Evolutionary conservation across 108 stramenopile genomes (phyloP), one percentile per base, ranked within the genome.

Genomic region (Nitzschia palea): DNA sequence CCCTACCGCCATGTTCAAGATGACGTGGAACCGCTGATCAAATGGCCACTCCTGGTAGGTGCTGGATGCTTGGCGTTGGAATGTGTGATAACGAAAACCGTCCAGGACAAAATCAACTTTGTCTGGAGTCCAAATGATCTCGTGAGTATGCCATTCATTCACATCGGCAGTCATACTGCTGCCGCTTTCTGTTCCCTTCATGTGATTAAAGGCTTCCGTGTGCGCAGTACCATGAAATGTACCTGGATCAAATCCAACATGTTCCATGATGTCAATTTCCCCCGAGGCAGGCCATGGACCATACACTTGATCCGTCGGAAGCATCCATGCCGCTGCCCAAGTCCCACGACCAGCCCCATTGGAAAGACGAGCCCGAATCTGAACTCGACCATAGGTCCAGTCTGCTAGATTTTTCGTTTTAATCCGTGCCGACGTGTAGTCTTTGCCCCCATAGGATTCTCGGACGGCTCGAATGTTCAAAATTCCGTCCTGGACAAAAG

Each of bases 201-300:
- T 59, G 57, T 59, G 57, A 29, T 59, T 59, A 22, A 18, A 59
- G 35, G 57, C 14, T 3, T 35, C 57, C 14, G 57, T 59, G 37
- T 59, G 57, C 3, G 37, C 57, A 9, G 57, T 59, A 4, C 57
- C 57, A 40, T 59, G 57, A 59, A 59, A 22, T 5, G 12, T 14
- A 8, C 57, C 57, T 20, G 35, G 9, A 51, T 30, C 34, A 31
- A 42, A 33, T 18, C 70, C 60, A 27, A 52, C 30, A 40, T 40
- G 48, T 60, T 84, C 86, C 83, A 84, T 67, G 36, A 86, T 54
- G 69, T 86, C 86, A 72, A 86, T 84, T 54, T 84, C 86, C 3
- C 86, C 86, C 25, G 75, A 82, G 5, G 8, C 43, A 35, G 77
- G 77, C 77, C 77, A 78, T 35, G 26, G 75, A 62, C 70, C 80